phyloP scores from a whole-genome alignment of 768 basidiomycete species.

The Psilocybe cubensis region DNA sequence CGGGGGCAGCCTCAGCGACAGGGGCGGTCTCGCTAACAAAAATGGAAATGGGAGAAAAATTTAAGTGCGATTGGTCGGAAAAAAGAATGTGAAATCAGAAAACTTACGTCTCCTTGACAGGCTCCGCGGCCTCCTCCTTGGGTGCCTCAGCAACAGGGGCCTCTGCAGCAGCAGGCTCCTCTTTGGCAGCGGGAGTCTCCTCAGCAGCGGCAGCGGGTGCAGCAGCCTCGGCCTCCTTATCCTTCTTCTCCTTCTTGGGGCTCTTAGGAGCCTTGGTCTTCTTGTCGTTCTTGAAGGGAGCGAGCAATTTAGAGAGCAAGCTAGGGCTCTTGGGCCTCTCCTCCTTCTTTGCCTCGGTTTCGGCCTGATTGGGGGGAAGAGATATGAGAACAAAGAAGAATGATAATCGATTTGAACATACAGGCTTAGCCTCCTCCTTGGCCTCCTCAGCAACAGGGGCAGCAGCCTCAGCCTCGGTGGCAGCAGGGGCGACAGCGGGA shows the following conservation, averaged over 20 bases:
- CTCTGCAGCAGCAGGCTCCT: conserved; percentile 55
- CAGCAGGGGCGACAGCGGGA: conserved; percentile 25
- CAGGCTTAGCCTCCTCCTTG: conserved; percentile 48
- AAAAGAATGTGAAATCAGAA: not conserved
- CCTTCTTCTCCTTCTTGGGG: conserved; percentile 84
- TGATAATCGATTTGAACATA: conserved; percentile 26
- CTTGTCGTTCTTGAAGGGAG: conserved; percentile 73
- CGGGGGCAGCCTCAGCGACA: conserved; percentile 47
- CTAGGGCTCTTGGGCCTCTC: conserved; percentile 82
- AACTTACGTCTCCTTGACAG: conserved; percentile 47
- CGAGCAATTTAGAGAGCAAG: conserved; percentile 77
- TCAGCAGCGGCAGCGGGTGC: conserved; percentile 37
- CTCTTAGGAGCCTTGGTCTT: conserved; percentile 71
- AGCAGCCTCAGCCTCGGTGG: conserved; percentile 21
- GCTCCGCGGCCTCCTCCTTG: conserved; percentile 26
- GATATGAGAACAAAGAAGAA: conserved; percentile 8
- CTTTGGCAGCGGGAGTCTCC: conserved; percentile 57
- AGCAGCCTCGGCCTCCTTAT: conserved; percentile 62
- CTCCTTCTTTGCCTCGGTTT: conserved; percentile 71
- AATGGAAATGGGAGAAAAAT: too few species aligned
- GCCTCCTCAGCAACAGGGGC: conserved; percentile 31
- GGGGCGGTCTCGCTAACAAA: conserved; percentile 34
- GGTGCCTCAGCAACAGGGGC: conserved; percentile 21
- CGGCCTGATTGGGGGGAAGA: conserved; percentile 35
- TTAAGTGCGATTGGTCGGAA: not conserved